Percentiles rank a stretch among this genome's conserved stretches.
phyloP scores from a whole-genome alignment of 192 early-diverging fungal species.

The Allomyces macrogynus region DNA sequence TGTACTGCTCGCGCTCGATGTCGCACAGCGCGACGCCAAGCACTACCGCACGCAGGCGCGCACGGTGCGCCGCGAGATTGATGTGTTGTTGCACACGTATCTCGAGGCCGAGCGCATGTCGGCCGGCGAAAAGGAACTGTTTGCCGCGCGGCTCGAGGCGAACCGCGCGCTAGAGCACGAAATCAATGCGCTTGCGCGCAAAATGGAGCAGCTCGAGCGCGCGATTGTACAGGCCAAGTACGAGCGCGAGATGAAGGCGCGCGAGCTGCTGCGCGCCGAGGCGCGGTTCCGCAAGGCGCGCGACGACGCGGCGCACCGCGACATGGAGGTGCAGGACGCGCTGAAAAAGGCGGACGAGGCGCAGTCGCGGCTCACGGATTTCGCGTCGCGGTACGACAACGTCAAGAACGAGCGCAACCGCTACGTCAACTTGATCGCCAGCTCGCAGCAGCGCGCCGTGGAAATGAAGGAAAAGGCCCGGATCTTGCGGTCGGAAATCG shows the following conservation, averaged over 20 bases:
- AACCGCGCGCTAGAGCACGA: not conserved
- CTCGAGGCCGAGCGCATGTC: slow-evolving; percentile 10
- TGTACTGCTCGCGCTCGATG: slow-evolving; percentile 9
- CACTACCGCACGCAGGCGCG: slow-evolving; percentile 15
- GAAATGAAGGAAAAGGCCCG: slow-evolving; percentile 47
- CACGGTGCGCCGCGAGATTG: slow-evolving; percentile 24
- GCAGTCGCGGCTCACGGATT: slow-evolving; percentile 22
- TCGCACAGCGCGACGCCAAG: slow-evolving; percentile 17
- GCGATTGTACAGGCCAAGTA: not conserved
- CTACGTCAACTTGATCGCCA: slow-evolving; percentile 18
- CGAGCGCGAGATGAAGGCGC: slow-evolving; percentile 8
- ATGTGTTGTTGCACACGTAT: slow-evolving; percentile 24
- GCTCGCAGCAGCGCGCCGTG: slow-evolving; percentile 20
- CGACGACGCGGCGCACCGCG: slow-evolving; percentile 24
- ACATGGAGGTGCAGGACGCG: slow-evolving; percentile 28
- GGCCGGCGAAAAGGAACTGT: not conserved
- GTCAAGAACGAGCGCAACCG: slow-evolving; percentile 46
- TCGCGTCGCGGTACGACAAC: slow-evolving; percentile 30
- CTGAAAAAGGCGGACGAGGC: slow-evolving; percentile 28
- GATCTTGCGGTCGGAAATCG: slow-evolving; percentile 39
- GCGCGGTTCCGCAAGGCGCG: slow-evolving; percentile 18
- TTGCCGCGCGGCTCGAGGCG: not conserved
- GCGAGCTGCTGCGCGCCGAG: slow-evolving; percentile 31
- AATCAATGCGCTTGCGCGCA: not conserved
- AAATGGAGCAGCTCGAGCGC: not conserved